Conservation (phyloP, 371 early-diverging fungal genomes). For the Lichtheimia corymbifera region DNA sequence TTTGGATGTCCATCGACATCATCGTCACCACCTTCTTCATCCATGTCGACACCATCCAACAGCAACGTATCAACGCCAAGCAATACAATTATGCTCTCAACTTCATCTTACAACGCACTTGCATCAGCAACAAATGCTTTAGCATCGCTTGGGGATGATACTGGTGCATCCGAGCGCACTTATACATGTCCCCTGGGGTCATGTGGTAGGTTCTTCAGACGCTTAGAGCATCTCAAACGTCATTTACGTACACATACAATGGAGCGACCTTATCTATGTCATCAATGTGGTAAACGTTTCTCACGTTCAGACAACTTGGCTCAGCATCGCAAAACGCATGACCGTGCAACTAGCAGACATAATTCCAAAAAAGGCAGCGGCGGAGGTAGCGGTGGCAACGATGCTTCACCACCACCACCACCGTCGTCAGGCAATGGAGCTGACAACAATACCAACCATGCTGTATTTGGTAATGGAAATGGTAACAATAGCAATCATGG, state of each 20-base stretch:
- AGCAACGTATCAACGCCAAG: constrained; percentile 2
- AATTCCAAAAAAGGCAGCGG: not conserved
- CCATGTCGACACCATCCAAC: not conserved
- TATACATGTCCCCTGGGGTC: constrained; percentile 23
- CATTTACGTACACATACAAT: constrained; percentile 64
- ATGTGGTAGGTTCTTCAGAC: constrained; percentile 78
- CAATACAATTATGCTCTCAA: constrained; percentile 5
- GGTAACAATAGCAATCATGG: not conserved
- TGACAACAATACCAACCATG: constrained; percentile 1
- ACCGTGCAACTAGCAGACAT: constrained; percentile 13
- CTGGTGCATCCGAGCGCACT: constrained; percentile 11
- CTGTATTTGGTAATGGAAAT: too few species aligned
- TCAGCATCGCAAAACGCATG: constrained; percentile 82
- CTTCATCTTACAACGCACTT: constrained; percentile 16
- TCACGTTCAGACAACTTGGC: constrained; percentile 82
- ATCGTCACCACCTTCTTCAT: not conserved
- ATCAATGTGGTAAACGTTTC: constrained; percentile 78
- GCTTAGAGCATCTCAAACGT: constrained; percentile 80
- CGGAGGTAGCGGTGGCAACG: not conserved
- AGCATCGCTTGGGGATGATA: constrained; percentile 6
- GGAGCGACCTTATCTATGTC: constrained; percentile 73
- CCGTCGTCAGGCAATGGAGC: not conserved
- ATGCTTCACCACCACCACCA: not conserved
- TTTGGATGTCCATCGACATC: not conserved
- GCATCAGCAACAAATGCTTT: constrained; percentile 13